Evolutionary conservation across 148 eudicot species (phyloP).

Genomic region (Suaeda aralocaspica): DNA sequence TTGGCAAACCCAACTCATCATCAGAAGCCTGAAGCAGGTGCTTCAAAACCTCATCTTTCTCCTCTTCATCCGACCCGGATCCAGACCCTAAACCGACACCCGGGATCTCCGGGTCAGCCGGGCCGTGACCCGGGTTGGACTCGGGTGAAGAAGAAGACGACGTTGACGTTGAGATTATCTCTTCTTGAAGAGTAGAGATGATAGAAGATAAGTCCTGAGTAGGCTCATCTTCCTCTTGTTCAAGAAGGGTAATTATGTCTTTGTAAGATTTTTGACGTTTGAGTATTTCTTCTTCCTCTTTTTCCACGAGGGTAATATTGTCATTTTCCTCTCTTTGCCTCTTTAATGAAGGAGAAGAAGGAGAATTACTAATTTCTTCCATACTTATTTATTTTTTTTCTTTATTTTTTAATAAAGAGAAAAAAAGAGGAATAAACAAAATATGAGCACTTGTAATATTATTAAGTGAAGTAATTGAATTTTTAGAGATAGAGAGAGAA

Average conservation of each 20-base stretch:
- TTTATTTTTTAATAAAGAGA: background rate
- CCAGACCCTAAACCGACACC: too few species aligned
- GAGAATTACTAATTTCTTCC: conserved; percentile 40
- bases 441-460: background rate
- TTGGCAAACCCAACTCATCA: conserved; percentile 83
- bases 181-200: conserved; percentile 55
- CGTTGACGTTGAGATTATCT: conserved; percentile 28
- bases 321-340: conserved; percentile 47
- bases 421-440: too few species aligned
- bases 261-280: conserved; percentile 50
- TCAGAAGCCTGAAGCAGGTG: conserved; percentile 93
- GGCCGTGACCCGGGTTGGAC: conserved; percentile 8
- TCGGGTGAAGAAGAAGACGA: background rate
- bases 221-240: conserved; percentile 52
- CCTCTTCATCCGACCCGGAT: conserved; percentile 33
- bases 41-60: conserved; percentile 51
- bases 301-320: too few species aligned
- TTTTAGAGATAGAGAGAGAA: background rate
- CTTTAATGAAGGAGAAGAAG: conserved; percentile 23
- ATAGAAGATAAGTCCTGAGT: conserved; percentile 47
- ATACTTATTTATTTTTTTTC: conserved; percentile 21
- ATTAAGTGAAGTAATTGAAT: background rate
- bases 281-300: conserved; percentile 19
- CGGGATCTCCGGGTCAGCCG: too few species aligned
- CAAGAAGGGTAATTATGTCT: conserved; percentile 58